A percentile compares a stretch with the other conserved stretches of the same genome.
These are phyloP conservation scores for Lolium multiflorum DNA, from an alignment of 176 grass and related monocot species.

Conservation along the genomic window DNA sequence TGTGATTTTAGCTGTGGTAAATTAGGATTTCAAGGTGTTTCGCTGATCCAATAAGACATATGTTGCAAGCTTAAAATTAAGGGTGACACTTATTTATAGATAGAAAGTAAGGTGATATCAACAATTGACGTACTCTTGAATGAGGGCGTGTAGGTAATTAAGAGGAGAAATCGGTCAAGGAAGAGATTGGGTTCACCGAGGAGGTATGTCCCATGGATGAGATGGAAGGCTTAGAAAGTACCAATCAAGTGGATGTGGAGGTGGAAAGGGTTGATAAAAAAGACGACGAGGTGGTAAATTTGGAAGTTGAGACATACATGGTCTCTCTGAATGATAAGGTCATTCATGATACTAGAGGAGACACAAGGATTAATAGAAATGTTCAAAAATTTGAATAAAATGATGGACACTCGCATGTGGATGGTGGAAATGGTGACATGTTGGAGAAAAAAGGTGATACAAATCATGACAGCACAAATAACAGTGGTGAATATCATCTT, in stretches of 20 bases:
- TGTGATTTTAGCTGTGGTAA: no score
- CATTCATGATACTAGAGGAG: background rate
- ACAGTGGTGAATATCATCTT: conserved; percentile 13
- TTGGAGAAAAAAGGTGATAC: background rate
- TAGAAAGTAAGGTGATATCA: no score
- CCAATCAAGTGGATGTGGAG: background rate
- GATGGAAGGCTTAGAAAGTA: background rate
- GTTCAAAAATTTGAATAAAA: background rate
- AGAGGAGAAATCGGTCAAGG: background rate
- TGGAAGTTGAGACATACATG: background rate
- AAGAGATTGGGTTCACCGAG: background rate
- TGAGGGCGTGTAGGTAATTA: no score
- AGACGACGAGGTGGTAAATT: background rate
- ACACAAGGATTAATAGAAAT: background rate
- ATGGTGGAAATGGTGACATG: background rate
- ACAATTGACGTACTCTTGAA: no score
- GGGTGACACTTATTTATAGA: no score
- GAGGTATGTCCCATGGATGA: background rate
- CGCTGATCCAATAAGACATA: no score
- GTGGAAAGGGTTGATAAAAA: background rate
- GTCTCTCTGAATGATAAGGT: background rate
- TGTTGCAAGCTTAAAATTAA: no score
- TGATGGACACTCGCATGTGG: background rate
- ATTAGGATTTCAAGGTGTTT: no score
- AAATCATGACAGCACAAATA: background rate